Evolutionary conservation across 805 yeast genomes (phyloP).

Genomic region (Brettanomyces sp.): DNA sequence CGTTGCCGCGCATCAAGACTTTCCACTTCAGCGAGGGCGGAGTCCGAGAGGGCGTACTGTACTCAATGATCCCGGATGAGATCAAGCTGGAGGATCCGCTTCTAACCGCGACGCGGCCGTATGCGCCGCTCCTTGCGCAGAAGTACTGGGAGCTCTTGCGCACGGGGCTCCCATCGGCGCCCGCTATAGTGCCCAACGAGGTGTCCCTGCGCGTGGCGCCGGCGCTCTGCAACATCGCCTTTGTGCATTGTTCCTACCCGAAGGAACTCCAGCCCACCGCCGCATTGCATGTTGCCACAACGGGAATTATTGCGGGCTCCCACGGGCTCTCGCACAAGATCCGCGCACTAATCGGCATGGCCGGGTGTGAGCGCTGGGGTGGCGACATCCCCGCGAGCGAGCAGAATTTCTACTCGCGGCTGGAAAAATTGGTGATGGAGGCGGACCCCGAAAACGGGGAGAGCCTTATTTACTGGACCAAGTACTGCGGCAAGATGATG

Average conservation of each 20-base stretch:
- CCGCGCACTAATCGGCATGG: conserved; percentile 63
- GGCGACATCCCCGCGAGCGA: conserved; percentile 59
- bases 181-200: conserved; percentile 43
- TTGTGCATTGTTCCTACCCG: conserved; percentile 69
- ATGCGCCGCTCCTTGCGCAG: conserved; percentile 56
- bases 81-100: conserved; percentile 62
- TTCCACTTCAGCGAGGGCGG: conserved; percentile 71
- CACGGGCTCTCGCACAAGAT: conserved; percentile 69
- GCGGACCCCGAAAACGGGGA: conserved; percentile 31
- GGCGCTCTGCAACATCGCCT: conserved; percentile 65
- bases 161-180: conserved; percentile 44
- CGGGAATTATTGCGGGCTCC: conserved; percentile 67
- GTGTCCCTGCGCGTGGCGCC: conserved; percentile 53
- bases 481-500: conserved; percentile 64
- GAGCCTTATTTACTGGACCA: conserved; percentile 60
- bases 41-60: conserved; percentile 66
- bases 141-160: conserved; percentile 45
- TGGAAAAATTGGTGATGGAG: conserved; percentile 41
- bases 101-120: conserved; percentile 58
- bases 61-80: conserved; percentile 47
- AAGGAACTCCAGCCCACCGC: conserved; percentile 70
- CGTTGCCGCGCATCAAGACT: conserved; percentile 50
- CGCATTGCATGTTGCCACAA: conserved; percentile 61
- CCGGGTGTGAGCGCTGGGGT: conserved; percentile 76
- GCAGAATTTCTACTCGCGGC: conserved; percentile 32